These are phyloP conservation scores for Saccharomycopsis synnaedendra DNA, from an alignment of 805 yeast species.

Conservation along the genomic window DNA sequence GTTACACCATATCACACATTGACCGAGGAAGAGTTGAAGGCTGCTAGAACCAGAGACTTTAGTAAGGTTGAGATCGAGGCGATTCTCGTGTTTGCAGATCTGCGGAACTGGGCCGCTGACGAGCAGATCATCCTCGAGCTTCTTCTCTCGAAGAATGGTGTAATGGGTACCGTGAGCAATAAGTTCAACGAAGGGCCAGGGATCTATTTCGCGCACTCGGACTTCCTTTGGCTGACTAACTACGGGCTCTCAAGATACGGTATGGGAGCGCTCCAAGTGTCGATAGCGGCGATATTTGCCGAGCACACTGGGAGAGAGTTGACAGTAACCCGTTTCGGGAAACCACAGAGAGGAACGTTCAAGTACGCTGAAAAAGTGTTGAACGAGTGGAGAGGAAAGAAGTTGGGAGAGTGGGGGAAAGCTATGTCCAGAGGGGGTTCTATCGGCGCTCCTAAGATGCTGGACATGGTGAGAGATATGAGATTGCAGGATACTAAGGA, in stretches of 20 bases:
- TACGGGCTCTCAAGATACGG: slow-evolving; percentile 76
- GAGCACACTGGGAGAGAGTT: slow-evolving; percentile 79
- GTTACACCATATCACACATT: slow-evolving; percentile 76
- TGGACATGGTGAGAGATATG: slow-evolving; percentile 35
- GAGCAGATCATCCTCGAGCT: slow-evolving; percentile 82
- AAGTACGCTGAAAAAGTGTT: slow-evolving; percentile 72
- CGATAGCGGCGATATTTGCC: slow-evolving; percentile 73
- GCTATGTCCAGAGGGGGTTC: too few relatives aligned
- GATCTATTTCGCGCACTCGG: slow-evolving; percentile 83
- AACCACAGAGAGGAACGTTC: slow-evolving; percentile 83
- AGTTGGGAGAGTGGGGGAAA: slow-evolving; percentile 47
- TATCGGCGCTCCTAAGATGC: too few relatives aligned
- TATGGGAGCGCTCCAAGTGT: slow-evolving; percentile 89
- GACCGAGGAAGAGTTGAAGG: slow-evolving; percentile 55
- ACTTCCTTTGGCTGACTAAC: slow-evolving; percentile 89
- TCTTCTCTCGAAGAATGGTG: slow-evolving; percentile 64
- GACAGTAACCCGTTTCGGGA: slow-evolving; percentile 76
- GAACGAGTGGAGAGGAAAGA: slow-evolving; percentile 67
- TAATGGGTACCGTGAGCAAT: slow-evolving; percentile 70
- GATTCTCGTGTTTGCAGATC: slow-evolving; percentile 81
- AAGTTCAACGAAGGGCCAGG: slow-evolving; percentile 70
- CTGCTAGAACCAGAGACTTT: slow-evolving; percentile 51
- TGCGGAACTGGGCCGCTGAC: slow-evolving; percentile 89
- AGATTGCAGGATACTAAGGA: slow-evolving; percentile 27
- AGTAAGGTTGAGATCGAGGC: slow-evolving; percentile 62